Evolutionary conservation across 2,329 filamentous ascomycete species (phyloP).

Genomic region (Aspergillus hiratsukae): DNA sequence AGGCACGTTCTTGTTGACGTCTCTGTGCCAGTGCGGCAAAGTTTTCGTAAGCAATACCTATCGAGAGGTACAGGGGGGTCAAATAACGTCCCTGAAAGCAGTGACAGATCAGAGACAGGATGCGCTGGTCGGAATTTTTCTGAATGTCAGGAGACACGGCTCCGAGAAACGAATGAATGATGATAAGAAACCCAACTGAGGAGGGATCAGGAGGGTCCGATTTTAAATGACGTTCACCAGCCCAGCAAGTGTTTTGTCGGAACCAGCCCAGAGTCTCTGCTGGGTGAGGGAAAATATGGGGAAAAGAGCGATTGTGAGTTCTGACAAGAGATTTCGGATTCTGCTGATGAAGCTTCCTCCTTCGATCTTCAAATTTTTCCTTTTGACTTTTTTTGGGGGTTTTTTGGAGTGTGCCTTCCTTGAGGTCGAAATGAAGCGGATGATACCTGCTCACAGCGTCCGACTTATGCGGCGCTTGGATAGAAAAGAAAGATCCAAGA

Average conservation of each 20-base stretch:
- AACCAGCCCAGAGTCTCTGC: conserved; percentile 15
- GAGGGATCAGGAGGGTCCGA: conserved; percentile 1
- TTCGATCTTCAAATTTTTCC: conserved; percentile 1
- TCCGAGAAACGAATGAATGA: background rate
- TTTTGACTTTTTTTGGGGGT: conserved; percentile 7
- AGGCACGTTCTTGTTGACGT: background rate
- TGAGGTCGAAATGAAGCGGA: conserved; percentile 6
- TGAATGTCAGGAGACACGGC: background rate
- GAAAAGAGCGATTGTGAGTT: conserved; percentile 6
- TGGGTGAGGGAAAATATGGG: conserved; percentile 17
- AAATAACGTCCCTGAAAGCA: background rate
- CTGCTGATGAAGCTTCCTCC: conserved; percentile 11
- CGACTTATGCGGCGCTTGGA: conserved; percentile 31
- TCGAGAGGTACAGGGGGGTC: background rate
- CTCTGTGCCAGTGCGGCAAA: background rate
- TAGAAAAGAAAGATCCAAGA: conserved; percentile 15
- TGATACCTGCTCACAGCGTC: conserved; percentile 35
- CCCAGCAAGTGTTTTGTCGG: conserved; percentile 29
- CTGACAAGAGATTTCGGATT: background rate
- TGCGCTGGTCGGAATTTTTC: background rate
- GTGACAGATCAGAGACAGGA: background rate
- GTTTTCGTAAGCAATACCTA: background rate
- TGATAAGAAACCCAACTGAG: conserved; percentile 4
- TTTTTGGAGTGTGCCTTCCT: conserved; percentile 8
- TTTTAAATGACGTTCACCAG: conserved; percentile 18